Conservation (phyloP, 768 basidiomycete species). For the Boletus vinaceobasis region DNA sequence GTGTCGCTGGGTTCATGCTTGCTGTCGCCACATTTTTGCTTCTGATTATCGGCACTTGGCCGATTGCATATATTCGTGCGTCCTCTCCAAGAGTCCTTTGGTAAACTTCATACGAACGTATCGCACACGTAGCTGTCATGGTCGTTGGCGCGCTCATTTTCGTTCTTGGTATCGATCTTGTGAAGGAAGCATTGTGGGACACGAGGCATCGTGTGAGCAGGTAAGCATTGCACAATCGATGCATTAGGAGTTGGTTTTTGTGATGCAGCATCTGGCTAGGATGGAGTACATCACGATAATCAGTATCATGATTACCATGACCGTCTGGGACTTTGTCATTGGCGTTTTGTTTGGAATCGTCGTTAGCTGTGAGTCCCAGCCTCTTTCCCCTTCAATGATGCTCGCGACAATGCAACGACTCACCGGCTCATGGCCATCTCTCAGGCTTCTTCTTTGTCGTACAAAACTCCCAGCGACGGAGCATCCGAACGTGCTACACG, state of each 20-base stretch:
- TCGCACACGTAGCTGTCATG: slow-evolving; percentile 63
- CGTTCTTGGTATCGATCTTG: slow-evolving; percentile 89
- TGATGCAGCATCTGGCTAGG: slow-evolving; percentile 33
- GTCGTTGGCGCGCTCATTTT: slow-evolving; percentile 91
- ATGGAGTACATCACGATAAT: slow-evolving; percentile 79
- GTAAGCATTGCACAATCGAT: slow-evolving; percentile 35
- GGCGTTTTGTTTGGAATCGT: slow-evolving; percentile 92
- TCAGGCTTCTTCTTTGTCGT: slow-evolving; percentile 95
- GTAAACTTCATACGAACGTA: not conserved
- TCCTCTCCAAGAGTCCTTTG: slow-evolving; percentile 6
- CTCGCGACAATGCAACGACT: not conserved
- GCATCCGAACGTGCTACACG: slow-evolving; percentile 80
- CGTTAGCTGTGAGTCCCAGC: slow-evolving; percentile 66
- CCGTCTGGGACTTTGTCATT: slow-evolving; percentile 89
- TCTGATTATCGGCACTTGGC: slow-evolving; percentile 78
- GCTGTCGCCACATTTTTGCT: slow-evolving; percentile 69
- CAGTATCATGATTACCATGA: slow-evolving; percentile 91
- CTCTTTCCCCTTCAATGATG: not conserved
- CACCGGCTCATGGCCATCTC: not conserved
- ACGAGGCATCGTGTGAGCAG: slow-evolving; percentile 82
- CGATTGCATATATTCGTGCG: slow-evolving; percentile 90
- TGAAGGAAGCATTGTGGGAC: slow-evolving; percentile 97
- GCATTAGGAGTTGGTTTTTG: not conserved
- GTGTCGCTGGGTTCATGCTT: slow-evolving; percentile 82
- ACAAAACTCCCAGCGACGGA: slow-evolving; percentile 81